Conservation (phyloP, 116 monocot species). For the Posidonia oceanica region DNA sequence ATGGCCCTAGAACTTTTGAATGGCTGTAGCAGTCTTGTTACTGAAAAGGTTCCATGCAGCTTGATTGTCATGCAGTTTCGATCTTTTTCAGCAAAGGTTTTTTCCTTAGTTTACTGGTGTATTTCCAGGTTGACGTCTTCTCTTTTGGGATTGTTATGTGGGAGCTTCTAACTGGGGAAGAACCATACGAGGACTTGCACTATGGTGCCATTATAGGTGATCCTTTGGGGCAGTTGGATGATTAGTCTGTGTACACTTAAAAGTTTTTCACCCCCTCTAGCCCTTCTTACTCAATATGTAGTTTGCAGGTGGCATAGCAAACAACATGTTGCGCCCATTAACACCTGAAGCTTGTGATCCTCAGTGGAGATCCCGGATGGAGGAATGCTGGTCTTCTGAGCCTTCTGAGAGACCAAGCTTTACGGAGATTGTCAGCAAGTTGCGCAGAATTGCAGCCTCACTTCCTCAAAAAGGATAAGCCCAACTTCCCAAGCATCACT, state of each 20-base stretch:
- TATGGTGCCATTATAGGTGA: conserved; percentile 87
- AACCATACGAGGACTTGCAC: conserved; percentile 81
- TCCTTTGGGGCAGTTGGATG: neutral
- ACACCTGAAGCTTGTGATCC: conserved; percentile 6
- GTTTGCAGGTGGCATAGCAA: conserved; percentile 19
- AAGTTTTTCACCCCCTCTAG: neutral
- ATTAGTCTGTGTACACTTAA: no score
- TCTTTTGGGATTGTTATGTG: conserved; percentile 93
- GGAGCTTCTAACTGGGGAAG: conserved; percentile 87
- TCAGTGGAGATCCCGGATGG: no score
- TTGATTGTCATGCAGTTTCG: no score
- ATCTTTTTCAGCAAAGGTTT: neutral
- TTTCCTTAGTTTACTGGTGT: neutral
- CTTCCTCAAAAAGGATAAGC: no score
- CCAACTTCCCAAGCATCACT: no score
- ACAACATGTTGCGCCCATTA: conserved; percentile 12
- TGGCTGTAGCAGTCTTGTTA: conserved; percentile 59
- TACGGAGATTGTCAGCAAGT: no score
- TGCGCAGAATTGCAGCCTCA: neutral
- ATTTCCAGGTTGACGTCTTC: conserved; percentile 55
- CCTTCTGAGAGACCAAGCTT: no score
- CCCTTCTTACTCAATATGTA: neutral
- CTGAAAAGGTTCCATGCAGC: conserved; percentile 52
- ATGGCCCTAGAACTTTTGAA: conserved; percentile 90
- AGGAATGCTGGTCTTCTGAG: no score